These are phyloP conservation scores for Fusarium zealandicum DNA, from an alignment of 2,329 filamentous ascomycete species.

Conservation along the genomic window DNA sequence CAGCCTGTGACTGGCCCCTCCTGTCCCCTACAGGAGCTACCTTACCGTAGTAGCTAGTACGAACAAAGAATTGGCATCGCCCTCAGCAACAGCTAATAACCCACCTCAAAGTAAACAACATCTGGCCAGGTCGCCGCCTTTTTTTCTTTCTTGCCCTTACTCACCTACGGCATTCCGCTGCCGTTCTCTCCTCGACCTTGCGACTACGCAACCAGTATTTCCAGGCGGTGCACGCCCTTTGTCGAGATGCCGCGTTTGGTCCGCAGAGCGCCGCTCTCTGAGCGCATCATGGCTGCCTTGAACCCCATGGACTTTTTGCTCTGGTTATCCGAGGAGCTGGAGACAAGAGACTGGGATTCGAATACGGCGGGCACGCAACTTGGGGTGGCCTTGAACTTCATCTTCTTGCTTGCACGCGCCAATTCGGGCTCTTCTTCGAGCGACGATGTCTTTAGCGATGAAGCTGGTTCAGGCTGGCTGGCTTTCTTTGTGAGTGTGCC, in stretches of 20 bases:
- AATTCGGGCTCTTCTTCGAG: constrained; percentile 68
- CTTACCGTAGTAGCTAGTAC: not conserved
- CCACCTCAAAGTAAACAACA: constrained; percentile 41
- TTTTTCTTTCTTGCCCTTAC: constrained; percentile 7
- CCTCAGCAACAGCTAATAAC: constrained; percentile 29
- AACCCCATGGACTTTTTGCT: constrained; percentile 90
- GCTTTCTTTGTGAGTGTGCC: constrained; percentile 59
- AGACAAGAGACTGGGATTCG: constrained; percentile 90
- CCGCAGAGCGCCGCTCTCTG: constrained; percentile 77
- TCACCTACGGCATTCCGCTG: constrained; percentile 1
- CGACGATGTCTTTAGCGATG: constrained; percentile 88
- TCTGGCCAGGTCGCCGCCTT: constrained; percentile 9
- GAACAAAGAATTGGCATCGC: constrained; percentile 31
- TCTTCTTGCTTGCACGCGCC: constrained; percentile 83
- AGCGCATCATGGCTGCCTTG: constrained; percentile 81
- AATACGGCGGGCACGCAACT: constrained; percentile 77
- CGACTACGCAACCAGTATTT: constrained; percentile 5
- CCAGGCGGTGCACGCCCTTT: not conserved
- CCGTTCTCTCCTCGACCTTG: not conserved
- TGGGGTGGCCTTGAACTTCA: constrained; percentile 77
- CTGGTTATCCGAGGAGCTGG: constrained; percentile 91
- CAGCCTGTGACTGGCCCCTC: not conserved
- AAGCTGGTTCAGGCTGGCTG: constrained; percentile 69
- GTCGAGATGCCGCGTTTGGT: constrained; percentile 75
- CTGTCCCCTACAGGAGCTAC: too few relatives aligned